Conservation (phyloP, 1,284 basidiomycete genomes). For the Calocybe gambosa region DNA sequence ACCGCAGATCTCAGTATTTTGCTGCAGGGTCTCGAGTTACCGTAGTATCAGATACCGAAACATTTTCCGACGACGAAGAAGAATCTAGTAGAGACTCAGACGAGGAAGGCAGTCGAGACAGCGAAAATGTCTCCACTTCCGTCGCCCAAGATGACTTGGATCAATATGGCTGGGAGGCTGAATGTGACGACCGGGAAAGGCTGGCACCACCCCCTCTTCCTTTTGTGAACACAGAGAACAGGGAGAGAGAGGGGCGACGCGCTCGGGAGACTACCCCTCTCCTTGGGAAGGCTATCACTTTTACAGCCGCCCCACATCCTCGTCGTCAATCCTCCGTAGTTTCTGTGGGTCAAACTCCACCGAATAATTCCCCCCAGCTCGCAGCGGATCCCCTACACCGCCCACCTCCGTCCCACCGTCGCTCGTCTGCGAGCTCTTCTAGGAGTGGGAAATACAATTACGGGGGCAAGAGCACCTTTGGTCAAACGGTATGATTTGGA, state of each 20-base stretch:
- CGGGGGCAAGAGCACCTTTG: slow-evolving; percentile 67
- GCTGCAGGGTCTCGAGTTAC: slow-evolving; percentile 53
- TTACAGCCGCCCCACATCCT: slow-evolving; percentile 20
- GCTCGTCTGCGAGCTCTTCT: slow-evolving; percentile 25
- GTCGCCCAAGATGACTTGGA: slow-evolving; percentile 17
- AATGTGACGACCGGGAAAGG: slow-evolving; percentile 22
- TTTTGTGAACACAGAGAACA: background rate
- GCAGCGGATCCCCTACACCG: slow-evolving; percentile 4
- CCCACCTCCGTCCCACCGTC: slow-evolving; percentile 16
- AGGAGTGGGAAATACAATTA: slow-evolving; percentile 26
- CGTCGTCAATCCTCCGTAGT: slow-evolving; percentile 14
- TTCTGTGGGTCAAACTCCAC: slow-evolving; percentile 1
- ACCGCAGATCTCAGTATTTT: slow-evolving; percentile 47
- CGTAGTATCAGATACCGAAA: slow-evolving; percentile 33
- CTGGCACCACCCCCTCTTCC: slow-evolving; percentile 2
- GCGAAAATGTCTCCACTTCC: slow-evolving; percentile 20
- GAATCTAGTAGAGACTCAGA: slow-evolving; percentile 21
- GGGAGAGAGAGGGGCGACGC: background rate
- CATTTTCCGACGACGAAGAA: slow-evolving; percentile 24
- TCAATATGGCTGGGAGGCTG: slow-evolving; percentile 27
- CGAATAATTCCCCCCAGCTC: background rate
- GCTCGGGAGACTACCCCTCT: slow-evolving; percentile 34
- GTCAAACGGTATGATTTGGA: slow-evolving; percentile 61
- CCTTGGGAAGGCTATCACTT: slow-evolving; percentile 34
- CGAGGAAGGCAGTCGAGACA: slow-evolving; percentile 10